Evolutionary conservation across 192 early-diverging fungal genomes (phyloP).

Genomic region (Endogone sp.): DNA sequence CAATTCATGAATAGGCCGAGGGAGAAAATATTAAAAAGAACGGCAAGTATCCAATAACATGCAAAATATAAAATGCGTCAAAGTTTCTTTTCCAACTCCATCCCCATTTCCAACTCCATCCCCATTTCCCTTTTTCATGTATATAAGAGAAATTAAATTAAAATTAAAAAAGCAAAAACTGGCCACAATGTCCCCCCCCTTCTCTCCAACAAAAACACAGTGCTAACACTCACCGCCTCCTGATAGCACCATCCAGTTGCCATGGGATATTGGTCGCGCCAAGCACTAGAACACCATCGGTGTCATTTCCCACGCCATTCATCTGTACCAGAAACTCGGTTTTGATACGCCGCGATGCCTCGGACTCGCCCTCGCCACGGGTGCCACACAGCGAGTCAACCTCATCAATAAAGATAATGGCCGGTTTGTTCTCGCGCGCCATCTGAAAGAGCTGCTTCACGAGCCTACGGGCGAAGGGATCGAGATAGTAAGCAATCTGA

Average conservation of each 20-base stretch:
- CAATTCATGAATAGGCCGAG: neutral
- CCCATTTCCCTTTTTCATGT: no score
- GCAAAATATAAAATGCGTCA: no score
- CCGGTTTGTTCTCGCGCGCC: conserved; percentile 88
- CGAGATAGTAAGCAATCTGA: neutral
- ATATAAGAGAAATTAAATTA: neutral
- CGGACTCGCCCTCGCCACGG: conserved; percentile 96
- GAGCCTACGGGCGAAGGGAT: no score
- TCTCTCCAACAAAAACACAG: conserved; percentile 5
- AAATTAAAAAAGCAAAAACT: neutral
- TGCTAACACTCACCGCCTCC: no score
- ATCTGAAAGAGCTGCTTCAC: conserved; percentile 93
- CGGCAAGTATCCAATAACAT: no score
- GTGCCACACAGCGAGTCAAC: conserved; percentile 94
- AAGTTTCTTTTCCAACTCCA: no score
- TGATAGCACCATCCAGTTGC: conserved; percentile 91
- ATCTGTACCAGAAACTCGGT: conserved; percentile 99
- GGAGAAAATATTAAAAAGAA: conserved; percentile 5
- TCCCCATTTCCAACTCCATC: no score
- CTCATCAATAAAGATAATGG: conserved; percentile 99
- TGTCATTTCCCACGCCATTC: conserved; percentile 98
- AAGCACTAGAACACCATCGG: conserved; percentile 90
- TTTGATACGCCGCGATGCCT: conserved; percentile 93
- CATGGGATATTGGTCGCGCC: conserved; percentile 98
- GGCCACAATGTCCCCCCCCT: neutral